phyloP scores from a whole-genome alignment of 352 stramenopile species.

The Globisporangium canariense region DNA sequence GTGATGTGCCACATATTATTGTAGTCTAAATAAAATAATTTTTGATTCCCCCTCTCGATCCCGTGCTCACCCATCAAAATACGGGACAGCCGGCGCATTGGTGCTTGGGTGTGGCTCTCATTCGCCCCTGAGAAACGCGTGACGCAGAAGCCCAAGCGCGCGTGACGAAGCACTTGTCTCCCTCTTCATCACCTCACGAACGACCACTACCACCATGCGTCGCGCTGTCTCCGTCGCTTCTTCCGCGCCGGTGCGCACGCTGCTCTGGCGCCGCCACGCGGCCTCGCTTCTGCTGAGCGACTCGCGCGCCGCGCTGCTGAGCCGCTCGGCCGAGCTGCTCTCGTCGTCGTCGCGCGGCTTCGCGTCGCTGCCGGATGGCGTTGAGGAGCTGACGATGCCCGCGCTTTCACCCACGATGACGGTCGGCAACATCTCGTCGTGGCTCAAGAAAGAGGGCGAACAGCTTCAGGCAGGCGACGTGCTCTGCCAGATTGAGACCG shows the following conservation, averaged over 20 bases:
- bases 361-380: slow-evolving; percentile 65
- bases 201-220: slow-evolving; percentile 7
- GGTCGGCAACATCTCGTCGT: slow-evolving; percentile 91
- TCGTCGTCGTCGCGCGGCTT: slow-evolving; percentile 25
- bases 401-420: slow-evolving; percentile 98
- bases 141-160: slow-evolving; percentile 8
- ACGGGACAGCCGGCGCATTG: slow-evolving; percentile 1
- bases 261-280: slow-evolving; percentile 16
- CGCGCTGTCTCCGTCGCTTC: slow-evolving; percentile 6
- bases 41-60: not conserved
- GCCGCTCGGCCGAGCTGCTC: slow-evolving; percentile 18
- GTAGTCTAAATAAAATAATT: not conserved
- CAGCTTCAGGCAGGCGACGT: slow-evolving; percentile 89
- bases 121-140: slow-evolving; percentile 11
- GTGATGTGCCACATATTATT: too few relatives aligned
- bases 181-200: not conserved
- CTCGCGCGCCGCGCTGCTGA: slow-evolving; percentile 13
- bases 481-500: slow-evolving; percentile 96
- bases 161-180: slow-evolving; percentile 10
- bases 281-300: slow-evolving; percentile 13
- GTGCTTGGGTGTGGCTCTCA: slow-evolving; percentile 18
- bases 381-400: slow-evolving; percentile 88
- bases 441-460: slow-evolving; percentile 92
- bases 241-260: slow-evolving; percentile 11
- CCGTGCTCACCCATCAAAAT: slow-evolving; percentile 8